Base-by-base conservation (phyloP, 306 rosid species). In the Macrotyloma uniflorum region DNA sequence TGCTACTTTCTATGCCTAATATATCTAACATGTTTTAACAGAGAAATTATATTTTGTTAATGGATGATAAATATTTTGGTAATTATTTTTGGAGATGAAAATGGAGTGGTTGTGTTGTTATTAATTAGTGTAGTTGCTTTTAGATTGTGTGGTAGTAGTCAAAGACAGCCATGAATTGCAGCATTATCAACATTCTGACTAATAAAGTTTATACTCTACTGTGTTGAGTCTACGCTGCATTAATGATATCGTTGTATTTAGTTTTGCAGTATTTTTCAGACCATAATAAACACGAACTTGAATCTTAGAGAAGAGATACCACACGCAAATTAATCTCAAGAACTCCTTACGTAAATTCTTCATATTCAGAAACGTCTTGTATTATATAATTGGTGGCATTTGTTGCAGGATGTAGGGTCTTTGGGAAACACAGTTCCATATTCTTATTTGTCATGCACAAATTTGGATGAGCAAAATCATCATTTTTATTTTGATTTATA, bases 381-480 rank as follows among this genome's bases (percentile, higher is more conserved):
- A 55, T 24, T 22, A 55, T 23, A 72, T 38, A 36, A 7, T 28
- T 7, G 47, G 22, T 22, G 1, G 8, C 72, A 16, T 69, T 76
- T 59, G 28, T 51, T 51, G 70, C 74, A 72, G 5, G 32, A 24
- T 83, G 86, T 47, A 32, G 82, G 79, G 86, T 45, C 18, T 65
- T 33, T 13, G 13, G 50, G 79, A 77, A 83, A 83, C 86, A 83
- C 38, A 7, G 20, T 43, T 54, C 6, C 15, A 69, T 8, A 53
- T 51, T 65, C 55, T 70, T 64, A 70, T 22, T 75, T 81, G 70
- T 67, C 55, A 46, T n/a, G 20, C 40, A n/a, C 20, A 33, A 14
- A 40, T 67, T 26, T 11, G 33, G 42, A 42, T 26, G 50, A 18
- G 19, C 42, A 26, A 11, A 22, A 35, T 22, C 24, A 30, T 66